phyloP scores from a whole-genome alignment of 345 rosid species.

The Eucalyptus melliodora region DNA sequence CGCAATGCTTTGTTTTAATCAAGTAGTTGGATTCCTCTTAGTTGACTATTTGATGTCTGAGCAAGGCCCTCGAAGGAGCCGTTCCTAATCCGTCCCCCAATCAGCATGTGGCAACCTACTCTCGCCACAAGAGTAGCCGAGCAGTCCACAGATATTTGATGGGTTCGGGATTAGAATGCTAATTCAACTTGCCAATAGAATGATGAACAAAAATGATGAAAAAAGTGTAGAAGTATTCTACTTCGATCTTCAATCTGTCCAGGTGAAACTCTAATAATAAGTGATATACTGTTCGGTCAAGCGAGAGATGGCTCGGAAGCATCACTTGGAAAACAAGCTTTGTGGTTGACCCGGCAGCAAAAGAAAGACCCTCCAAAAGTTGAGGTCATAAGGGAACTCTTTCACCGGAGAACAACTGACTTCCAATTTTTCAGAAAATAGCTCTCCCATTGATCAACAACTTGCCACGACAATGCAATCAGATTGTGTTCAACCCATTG shows the following conservation, averaged over 20 bases:
- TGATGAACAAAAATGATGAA: no score
- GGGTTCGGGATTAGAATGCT: no score
- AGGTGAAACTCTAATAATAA: background rate
- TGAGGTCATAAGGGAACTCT: background rate
- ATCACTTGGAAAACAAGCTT: background rate
- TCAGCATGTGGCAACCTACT: no score
- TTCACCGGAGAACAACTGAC: background rate
- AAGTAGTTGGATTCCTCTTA: no score
- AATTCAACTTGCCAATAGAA: no score
- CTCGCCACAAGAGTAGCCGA: no score
- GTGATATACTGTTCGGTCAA: background rate
- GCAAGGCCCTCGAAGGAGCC: no score
- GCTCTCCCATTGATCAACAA: background rate
- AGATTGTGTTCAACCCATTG: no score
- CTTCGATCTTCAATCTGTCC: background rate
- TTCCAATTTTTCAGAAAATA: background rate
- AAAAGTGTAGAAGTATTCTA: background rate
- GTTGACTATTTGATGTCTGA: no score
- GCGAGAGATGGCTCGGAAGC: background rate
- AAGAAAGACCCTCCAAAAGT: background rate
- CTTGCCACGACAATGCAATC: no score
- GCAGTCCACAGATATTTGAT: rapidly evolving
- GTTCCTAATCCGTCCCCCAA: no score
- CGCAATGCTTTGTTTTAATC: no score
- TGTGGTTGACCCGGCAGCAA: background rate